These are phyloP conservation scores for Hemileccinum impolitum DNA, from an alignment of 768 basidiomycete species.

Conservation along the genomic window DNA sequence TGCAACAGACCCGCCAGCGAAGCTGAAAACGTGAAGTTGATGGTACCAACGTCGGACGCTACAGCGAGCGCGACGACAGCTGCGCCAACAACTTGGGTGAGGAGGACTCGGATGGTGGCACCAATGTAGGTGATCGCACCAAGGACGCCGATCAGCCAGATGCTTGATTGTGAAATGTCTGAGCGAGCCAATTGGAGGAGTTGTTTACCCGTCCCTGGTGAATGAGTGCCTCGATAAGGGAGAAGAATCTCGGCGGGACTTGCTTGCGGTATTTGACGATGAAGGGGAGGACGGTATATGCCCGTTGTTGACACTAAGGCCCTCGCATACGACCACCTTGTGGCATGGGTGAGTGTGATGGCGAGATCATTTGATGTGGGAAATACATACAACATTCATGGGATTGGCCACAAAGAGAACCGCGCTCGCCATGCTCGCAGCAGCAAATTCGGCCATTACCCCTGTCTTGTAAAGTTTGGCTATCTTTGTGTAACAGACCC, in stretches of 20 bases:
- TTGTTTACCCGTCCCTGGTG: conserved; percentile 85
- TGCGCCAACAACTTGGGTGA: conserved; percentile 72
- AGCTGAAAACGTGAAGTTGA: conserved; percentile 84
- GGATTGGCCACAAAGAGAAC: conserved; percentile 84
- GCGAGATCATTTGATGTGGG: neutral
- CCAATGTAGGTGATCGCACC: conserved; percentile 89
- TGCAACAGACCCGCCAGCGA: conserved; percentile 88
- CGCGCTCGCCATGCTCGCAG: conserved; percentile 77
- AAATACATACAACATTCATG: conserved; percentile 62
- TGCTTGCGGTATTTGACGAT: conserved; percentile 61
- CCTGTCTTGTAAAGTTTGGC: conserved; percentile 46
- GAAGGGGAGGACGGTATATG: conserved; percentile 81
- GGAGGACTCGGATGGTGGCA: conserved; percentile 83
- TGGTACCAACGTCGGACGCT: conserved; percentile 87
- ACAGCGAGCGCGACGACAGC: conserved; percentile 74
- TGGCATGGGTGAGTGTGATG: neutral
- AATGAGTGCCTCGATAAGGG: conserved; percentile 82
- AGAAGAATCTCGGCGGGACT: conserved; percentile 66
- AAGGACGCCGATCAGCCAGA: conserved; percentile 69
- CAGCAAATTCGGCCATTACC: conserved; percentile 75
- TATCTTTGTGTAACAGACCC: conserved; percentile 82
- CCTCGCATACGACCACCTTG: conserved; percentile 77
- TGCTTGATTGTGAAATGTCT: conserved; percentile 38
- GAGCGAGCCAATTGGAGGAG: conserved; percentile 67
- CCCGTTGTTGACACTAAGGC: conserved; percentile 74